These are phyloP conservation scores for Trichosanthes truncata DNA, from an alignment of 306 rosid species.

Conservation along the genomic window DNA sequence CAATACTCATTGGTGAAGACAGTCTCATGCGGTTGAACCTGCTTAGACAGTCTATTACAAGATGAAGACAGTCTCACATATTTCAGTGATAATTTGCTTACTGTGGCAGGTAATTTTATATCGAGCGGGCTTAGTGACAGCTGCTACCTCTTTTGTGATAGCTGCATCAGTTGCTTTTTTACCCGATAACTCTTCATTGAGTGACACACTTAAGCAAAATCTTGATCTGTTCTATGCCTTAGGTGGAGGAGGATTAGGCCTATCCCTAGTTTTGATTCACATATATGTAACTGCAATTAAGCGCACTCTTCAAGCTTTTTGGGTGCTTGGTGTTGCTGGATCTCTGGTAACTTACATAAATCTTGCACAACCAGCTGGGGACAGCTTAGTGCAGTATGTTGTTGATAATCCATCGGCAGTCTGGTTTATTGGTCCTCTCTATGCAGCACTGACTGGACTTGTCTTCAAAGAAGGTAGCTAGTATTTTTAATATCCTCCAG, in stretches of 20 bases:
- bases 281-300: constrained; percentile 73
- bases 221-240: constrained; percentile 39
- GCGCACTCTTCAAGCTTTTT: constrained; percentile 72
- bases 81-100: constrained; percentile 13
- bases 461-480: constrained; percentile 85
- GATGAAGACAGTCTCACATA: not conserved
- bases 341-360: constrained; percentile 40
- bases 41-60: not conserved
- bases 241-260: constrained; percentile 72
- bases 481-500: not conserved
- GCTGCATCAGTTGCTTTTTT: constrained; percentile 61
- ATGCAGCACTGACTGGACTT: constrained; percentile 80
- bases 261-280: constrained; percentile 67
- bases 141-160: constrained; percentile 60
- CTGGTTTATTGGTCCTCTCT: constrained; percentile 90
- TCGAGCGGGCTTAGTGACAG: constrained; percentile 72
- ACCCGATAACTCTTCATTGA: constrained; percentile 27
- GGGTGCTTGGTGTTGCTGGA: constrained; percentile 77
- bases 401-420: constrained; percentile 43
- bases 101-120: constrained; percentile 59
- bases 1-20: not conserved
- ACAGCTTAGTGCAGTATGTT: constrained; percentile 44
- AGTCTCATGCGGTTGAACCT: not conserved
- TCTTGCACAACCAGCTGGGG: constrained; percentile 60
- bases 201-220: constrained; percentile 34